These are phyloP conservation scores for Aspergillus affinis DNA, from an alignment of 495 filamentous ascomycete genomes.

Conservation along the genomic window DNA sequence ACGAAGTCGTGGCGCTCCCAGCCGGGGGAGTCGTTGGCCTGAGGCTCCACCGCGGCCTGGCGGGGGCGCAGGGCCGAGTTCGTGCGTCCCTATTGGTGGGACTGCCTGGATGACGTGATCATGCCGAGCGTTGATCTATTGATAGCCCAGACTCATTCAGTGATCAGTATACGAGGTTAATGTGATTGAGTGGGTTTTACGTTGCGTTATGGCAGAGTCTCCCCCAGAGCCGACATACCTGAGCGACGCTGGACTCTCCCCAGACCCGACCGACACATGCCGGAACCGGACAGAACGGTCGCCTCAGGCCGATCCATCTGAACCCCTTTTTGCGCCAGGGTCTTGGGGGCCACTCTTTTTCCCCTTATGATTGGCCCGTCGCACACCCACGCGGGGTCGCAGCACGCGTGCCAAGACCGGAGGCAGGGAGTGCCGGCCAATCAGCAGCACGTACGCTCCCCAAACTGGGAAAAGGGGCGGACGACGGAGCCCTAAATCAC, in stretches of 20 bases:
- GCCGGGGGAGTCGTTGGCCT: background rate
- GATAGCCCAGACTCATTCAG: too few species aligned
- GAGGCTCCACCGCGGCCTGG: background rate
- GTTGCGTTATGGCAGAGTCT: too few species aligned
- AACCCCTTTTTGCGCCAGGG: background rate
- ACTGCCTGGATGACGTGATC: background rate
- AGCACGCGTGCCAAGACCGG: background rate
- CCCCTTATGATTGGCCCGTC: background rate
- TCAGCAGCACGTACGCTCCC: background rate
- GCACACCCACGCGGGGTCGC: background rate
- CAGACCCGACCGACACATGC: too few species aligned
- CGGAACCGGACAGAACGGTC: background rate
- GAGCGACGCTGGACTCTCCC: too few species aligned
- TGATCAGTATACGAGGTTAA: too few species aligned
- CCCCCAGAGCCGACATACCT: too few species aligned
- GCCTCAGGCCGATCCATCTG: background rate
- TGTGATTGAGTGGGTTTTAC: too few species aligned
- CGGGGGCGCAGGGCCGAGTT: too few species aligned
- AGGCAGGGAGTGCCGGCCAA: background rate
- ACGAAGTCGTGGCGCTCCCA: too few species aligned
- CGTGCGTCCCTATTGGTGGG: background rate
- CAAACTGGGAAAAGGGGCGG: background rate
- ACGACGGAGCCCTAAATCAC: background rate
- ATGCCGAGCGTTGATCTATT: background rate
- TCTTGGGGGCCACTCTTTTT: background rate